Percentiles rank a stretch among this genome's conserved stretches.
These are phyloP conservation scores for Pascua sp. DNA, from an alignment of 1,284 basidiomycete species.

Conservation along the genomic window DNA sequence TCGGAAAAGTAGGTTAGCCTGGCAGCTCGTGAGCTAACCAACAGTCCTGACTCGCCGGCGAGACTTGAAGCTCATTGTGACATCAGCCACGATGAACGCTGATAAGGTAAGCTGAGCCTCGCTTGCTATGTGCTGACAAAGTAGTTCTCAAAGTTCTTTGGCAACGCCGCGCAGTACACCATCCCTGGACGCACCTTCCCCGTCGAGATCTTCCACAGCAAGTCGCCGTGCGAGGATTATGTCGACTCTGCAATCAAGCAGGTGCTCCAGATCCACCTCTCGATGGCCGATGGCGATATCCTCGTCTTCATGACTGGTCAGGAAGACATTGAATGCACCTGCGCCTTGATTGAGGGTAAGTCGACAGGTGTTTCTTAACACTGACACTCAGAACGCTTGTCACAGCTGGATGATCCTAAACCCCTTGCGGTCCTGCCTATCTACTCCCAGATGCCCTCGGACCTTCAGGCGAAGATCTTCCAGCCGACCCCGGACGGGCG, in stretches of 20 bases:
- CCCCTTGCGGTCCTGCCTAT: slow-evolving; percentile 88
- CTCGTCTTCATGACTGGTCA: slow-evolving; percentile 99
- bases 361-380: background rate
- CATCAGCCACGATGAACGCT: slow-evolving; percentile 98
- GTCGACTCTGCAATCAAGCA: slow-evolving; percentile 98
- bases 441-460: slow-evolving; percentile 99
- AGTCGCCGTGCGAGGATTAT: slow-evolving; percentile 97
- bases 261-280: slow-evolving; percentile 91
- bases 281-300: slow-evolving; percentile 89
- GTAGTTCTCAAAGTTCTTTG: slow-evolving; percentile 91
- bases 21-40: background rate
- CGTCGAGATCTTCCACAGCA: slow-evolving; percentile 91
- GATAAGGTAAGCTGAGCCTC: slow-evolving; percentile 65
- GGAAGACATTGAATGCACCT: slow-evolving; percentile 96
- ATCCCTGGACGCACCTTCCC: slow-evolving; percentile 99
- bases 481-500: slow-evolving; percentile 90
- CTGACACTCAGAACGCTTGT: slow-evolving; percentile 72
- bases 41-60: slow-evolving; percentile 82
- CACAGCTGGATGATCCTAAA: slow-evolving; percentile 83
- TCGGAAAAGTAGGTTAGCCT: slow-evolving; percentile 67
- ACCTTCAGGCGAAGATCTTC: slow-evolving; percentile 97
- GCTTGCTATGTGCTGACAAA: background rate
- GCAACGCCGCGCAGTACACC: slow-evolving; percentile 89
- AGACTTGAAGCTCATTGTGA: slow-evolving; percentile 94
- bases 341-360: slow-evolving; percentile 79